Percentiles rank a stretch among this genome's conserved stretches.
These are phyloP conservation scores for Magnusiomyces tetraspermus DNA, from an alignment of 1,139 yeast species.

Conservation along the genomic window DNA sequence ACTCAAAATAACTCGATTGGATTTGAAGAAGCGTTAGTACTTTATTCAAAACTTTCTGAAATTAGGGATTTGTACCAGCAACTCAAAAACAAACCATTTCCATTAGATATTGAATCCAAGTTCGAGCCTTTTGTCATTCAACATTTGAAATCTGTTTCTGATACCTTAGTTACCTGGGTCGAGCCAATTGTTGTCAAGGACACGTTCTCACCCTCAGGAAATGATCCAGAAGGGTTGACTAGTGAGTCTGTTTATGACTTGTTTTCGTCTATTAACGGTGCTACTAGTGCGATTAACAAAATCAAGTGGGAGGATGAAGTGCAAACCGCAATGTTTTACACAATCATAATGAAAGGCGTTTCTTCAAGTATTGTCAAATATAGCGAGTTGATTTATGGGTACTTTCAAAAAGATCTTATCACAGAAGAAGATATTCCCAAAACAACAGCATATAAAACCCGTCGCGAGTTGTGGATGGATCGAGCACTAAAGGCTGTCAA, in stretches of 20 bases:
- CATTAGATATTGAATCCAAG: conserved; percentile 49
- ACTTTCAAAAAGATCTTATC: conserved; percentile 42
- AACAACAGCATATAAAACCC: conserved; percentile 23
- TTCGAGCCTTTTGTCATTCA: conserved; percentile 50
- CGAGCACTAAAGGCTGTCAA: conserved; percentile 38
- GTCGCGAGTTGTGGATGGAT: conserved; percentile 34
- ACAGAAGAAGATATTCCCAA: conserved; percentile 29
- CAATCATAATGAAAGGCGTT: conserved; percentile 49
- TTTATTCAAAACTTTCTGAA: conserved; percentile 49
- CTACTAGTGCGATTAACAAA: conserved; percentile 43
- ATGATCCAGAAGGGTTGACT: conserved; percentile 33
- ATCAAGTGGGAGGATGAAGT: conserved; percentile 54
- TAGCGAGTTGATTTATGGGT: conserved; percentile 39
- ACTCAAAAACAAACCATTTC: conserved; percentile 39
- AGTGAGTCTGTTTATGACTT: conserved; percentile 60
- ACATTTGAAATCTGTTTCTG: conserved; percentile 49
- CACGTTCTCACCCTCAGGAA: conserved; percentile 42
- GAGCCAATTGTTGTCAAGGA: conserved; percentile 49
- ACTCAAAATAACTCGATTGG: conserved; percentile 33
- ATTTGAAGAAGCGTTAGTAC: conserved; percentile 52
- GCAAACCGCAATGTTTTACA: conserved; percentile 52
- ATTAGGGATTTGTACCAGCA: conserved; percentile 48
- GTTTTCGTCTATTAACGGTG: conserved; percentile 53
- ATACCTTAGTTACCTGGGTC: conserved; percentile 43
- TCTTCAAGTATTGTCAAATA: conserved; percentile 54